Evolutionary conservation across 768 basidiomycete genomes (phyloP).

Genomic region (Termitomyces sp.): DNA sequence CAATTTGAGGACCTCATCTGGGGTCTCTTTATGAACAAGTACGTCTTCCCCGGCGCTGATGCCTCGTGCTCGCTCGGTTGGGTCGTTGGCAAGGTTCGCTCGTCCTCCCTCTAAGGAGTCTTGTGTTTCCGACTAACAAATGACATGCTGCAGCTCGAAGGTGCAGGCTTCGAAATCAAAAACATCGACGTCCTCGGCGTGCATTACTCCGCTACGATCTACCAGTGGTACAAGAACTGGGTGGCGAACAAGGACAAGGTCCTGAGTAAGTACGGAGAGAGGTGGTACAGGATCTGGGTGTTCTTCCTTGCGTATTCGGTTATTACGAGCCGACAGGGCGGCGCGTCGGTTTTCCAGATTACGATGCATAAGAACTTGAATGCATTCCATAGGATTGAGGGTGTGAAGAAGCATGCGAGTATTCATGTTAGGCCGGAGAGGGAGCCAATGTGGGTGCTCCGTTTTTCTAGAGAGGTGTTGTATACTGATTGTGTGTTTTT

Average conservation of each 20-base stretch:
- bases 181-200: conserved; percentile 96
- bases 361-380: conserved; percentile 98
- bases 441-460: conserved; percentile 21
- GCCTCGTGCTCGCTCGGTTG: conserved; percentile 94
- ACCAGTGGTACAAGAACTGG: conserved; percentile 98
- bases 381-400: conserved; percentile 87
- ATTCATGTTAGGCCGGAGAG: conserved; percentile 64
- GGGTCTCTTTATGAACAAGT: conserved; percentile 98
- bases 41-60: conserved; percentile 98
- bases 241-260: conserved; percentile 88
- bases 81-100: conserved; percentile 65
- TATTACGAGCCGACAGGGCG: conserved; percentile 81
- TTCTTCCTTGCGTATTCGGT: conserved; percentile 94
- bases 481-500: too few relatives aligned
- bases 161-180: conserved; percentile 95
- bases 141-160: conserved; percentile 58
- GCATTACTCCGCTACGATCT: conserved; percentile 91
- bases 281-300: conserved; percentile 93
- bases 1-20: conserved; percentile 98
- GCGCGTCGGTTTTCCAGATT: conserved; percentile 93
- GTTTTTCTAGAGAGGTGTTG: too few relatives aligned
- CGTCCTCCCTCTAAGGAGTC: too few relatives aligned
- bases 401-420: conserved; percentile 76
- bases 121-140: too few relatives aligned
- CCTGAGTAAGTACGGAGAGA: conserved; percentile 84